Evolutionary conservation across 1,284 basidiomycete genomes (phyloP).

Genomic region (Ceratobasidium sp.): DNA sequence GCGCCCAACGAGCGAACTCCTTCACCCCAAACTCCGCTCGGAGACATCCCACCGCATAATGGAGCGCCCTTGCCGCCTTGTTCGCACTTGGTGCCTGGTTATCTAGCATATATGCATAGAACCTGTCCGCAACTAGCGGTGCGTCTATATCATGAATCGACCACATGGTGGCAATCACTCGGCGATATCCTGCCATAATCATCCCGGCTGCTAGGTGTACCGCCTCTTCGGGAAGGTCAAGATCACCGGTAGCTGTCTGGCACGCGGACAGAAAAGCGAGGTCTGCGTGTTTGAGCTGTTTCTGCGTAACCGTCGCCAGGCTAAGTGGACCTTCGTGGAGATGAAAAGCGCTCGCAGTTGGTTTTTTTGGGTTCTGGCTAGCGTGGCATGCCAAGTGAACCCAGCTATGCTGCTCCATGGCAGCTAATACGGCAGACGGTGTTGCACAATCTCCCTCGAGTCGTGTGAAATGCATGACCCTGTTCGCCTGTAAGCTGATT

Average conservation of each 20-base stretch:
- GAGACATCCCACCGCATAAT: conserved; percentile 2
- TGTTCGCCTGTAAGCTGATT: not conserved
- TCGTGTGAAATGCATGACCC: not conserved
- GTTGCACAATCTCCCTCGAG: conserved; percentile 2
- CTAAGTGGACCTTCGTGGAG: conserved; percentile 2
- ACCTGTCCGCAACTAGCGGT: not conserved
- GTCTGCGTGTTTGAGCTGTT: not conserved
- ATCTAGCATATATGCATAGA: conserved; percentile 13
- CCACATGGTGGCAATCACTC: conserved; percentile 18
- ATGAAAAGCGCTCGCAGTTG: conserved; percentile 6
- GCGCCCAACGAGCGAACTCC: not conserved
- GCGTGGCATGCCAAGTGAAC: conserved; percentile 16
- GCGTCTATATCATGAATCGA: conserved; percentile 2
- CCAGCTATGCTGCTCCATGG: not conserved
- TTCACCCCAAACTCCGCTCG: not conserved
- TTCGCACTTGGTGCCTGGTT: not conserved
- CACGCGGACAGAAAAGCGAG: conserved; percentile 39
- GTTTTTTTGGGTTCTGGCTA: not conserved
- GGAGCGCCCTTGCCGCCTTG: conserved; percentile 21
- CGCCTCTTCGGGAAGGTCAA: conserved; percentile 11
- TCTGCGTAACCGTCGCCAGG: not conserved
- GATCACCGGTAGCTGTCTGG: conserved; percentile 24
- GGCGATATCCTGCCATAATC: conserved; percentile 26
- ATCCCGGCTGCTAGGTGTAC: conserved; percentile 38
- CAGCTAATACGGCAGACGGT: not conserved